Evolutionary conservation across 1,284 basidiomycete genomes (phyloP).

Genomic region (Lignosus rhinocerotis): DNA sequence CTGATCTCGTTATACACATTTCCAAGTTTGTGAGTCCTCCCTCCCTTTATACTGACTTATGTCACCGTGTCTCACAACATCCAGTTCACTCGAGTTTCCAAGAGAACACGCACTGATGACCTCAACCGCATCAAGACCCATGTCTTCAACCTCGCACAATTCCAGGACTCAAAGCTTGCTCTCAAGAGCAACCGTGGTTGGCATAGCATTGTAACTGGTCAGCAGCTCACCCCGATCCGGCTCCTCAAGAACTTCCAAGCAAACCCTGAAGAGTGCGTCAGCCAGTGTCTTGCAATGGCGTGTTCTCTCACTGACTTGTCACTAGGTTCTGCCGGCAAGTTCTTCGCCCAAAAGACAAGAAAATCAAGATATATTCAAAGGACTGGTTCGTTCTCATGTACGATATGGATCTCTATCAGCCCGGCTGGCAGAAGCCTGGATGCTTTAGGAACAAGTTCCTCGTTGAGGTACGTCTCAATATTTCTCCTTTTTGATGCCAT

Average conservation of each 20-base stretch:
- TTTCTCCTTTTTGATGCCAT: too few relatives aligned
- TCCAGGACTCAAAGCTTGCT: background rate
- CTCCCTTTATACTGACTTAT: too few relatives aligned
- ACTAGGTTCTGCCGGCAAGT: background rate
- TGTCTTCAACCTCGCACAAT: background rate
- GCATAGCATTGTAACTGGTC: background rate
- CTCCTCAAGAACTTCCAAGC: background rate
- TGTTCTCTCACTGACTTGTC: too few relatives aligned
- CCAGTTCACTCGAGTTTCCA: background rate
- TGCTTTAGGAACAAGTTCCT: background rate
- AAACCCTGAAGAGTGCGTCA: background rate
- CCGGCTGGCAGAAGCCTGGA: background rate
- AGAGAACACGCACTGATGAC: background rate
- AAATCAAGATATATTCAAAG: background rate
- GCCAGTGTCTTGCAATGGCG: too few relatives aligned
- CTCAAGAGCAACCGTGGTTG: background rate
- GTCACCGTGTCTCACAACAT: too few relatives aligned
- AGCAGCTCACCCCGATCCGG: background rate
- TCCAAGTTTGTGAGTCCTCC: background rate
- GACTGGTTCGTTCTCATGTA: background rate
- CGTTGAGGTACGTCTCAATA: background rate
- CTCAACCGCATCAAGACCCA: background rate
- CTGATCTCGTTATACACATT: background rate
- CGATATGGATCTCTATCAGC: background rate
- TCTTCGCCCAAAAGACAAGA: background rate